phyloP scores from a whole-genome alignment of 169 alveolate species.

The Cryptosporidium canis region DNA sequence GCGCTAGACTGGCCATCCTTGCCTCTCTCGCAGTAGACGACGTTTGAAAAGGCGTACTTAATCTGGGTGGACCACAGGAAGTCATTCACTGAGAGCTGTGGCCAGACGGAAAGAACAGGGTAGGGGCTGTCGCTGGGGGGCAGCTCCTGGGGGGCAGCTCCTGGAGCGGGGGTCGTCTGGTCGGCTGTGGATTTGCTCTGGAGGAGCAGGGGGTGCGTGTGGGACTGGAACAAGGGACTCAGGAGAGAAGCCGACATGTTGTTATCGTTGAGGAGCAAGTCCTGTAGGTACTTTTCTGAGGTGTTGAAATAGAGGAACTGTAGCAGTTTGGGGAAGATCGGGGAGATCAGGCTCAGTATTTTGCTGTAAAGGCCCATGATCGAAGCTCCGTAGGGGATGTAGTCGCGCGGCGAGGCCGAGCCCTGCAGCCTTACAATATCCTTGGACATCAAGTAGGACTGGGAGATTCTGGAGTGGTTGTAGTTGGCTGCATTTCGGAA shows the following conservation, averaged over 20 bases:
- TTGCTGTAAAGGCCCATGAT: conserved; percentile 36
- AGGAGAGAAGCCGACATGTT: conserved; percentile 51
- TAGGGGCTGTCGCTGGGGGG: background rate
- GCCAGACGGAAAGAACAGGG: conserved; percentile 67
- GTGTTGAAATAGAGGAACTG: conserved; percentile 44
- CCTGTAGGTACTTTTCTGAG: conserved; percentile 64
- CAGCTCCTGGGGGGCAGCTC: background rate
- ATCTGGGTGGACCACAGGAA: conserved; percentile 69
- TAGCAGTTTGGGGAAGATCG: conserved; percentile 40
- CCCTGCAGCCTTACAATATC: conserved; percentile 26
- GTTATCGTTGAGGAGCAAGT: conserved; percentile 25
- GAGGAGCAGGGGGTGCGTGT: conserved; percentile 37
- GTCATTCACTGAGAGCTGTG: conserved; percentile 47
- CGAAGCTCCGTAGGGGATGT: conserved; percentile 51
- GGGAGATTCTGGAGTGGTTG: conserved; percentile 40
- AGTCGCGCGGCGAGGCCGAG: background rate
- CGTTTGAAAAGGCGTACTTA: conserved; percentile 38
- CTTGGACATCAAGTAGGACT: conserved; percentile 24
- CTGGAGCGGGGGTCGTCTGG: background rate
- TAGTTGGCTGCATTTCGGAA: conserved; percentile 51
- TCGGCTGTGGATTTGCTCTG: background rate
- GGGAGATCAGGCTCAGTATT: background rate
- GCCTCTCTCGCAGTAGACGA: background rate
- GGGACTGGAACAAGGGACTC: conserved; percentile 44
- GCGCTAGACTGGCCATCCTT: background rate